Evolutionary conservation across 441 rosid species (phyloP), one percentile per base, ranked within the genome.

Genomic region (Populus hybrid): DNA sequence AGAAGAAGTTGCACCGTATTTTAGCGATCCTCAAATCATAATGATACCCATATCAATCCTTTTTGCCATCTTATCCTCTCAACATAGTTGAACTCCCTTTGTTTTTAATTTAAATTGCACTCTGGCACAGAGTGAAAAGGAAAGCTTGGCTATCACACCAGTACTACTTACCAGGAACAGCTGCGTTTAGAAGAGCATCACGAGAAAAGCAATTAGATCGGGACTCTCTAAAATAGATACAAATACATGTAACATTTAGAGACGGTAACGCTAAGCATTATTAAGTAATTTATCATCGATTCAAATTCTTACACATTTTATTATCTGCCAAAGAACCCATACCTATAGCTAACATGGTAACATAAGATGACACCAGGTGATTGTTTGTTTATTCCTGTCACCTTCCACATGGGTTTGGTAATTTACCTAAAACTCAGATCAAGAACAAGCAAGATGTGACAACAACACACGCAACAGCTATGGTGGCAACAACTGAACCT

Each of bases 401-500:
- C 73, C 38, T 42, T 77, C 50, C 16, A 50, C 14, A 42, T 3
- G 18, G 61, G 36, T 66, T 67, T 67, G 77, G 73, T 67, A 81
- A 80, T 69, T 16, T 67, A 71, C 40, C 71, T 18, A n/a, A 61
- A 69, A 53, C 40, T 90, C 86, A 94, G 72, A 94, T 59, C 83
- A 94, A 83, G 80, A 91, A 79, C 79, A 92, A 80, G 82, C 86
- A 57, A 0, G 99, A 89, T 74, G 89, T 79, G 50, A 81, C 75
- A 32, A 89, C 77, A 70, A 90, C 77, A 80, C 89, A 89, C 67
- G 87, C 73, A 76, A 90, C 80, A 82, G 92, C 93, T 73, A 90
- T 11, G 78, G 98, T 89, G 86, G 98, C 97, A 74, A 95, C 70
- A 84, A 94, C 32, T 81, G 98, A 90, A 82, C 85, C 90, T 87